Conservation (phyloP, 2,329 filamentous ascomycete species). For the Fusarium camptoceras region DNA sequence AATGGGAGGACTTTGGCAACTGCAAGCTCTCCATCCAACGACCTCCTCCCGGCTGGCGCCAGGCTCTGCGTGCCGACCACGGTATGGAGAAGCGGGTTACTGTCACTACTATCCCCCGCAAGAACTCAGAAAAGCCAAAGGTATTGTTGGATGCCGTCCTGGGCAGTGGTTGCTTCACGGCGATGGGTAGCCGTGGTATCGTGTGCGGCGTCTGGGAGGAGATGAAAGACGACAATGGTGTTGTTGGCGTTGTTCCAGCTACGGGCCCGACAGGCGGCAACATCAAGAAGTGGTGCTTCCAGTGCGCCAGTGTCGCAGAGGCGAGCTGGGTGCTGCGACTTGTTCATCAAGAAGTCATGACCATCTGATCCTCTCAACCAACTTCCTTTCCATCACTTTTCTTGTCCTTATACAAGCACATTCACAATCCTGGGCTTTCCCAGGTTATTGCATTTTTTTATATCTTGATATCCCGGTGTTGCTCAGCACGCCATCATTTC, state of each 20-base stretch:
- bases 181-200: constrained; percentile 86
- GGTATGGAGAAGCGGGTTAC: constrained; percentile 87
- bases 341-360: constrained; percentile 67
- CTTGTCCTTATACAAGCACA: constrained; percentile 18
- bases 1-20: constrained; percentile 93
- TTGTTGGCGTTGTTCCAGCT: constrained; percentile 63
- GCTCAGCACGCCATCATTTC: constrained; percentile 27
- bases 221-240: constrained; percentile 71
- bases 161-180: constrained; percentile 84
- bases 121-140: constrained; percentile 65
- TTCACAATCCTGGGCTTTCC: constrained; percentile 1
- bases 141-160: constrained; percentile 85
- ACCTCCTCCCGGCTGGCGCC: constrained; percentile 71
- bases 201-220: constrained; percentile 91
- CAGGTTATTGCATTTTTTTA: constrained; percentile 19
- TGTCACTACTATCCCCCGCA: constrained; percentile 77
- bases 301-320: constrained; percentile 65
- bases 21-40: constrained; percentile 85
- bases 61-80: constrained; percentile 69
- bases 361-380: constrained; percentile 41
- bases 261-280: constrained; percentile 65
- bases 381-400: constrained; percentile 6
- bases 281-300: constrained; percentile 74
- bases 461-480: constrained; percentile 45
- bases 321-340: constrained; percentile 68